phyloP scores from a whole-genome alignment of 148 eudicot genomes.

The Chenopodium berlandieri region DNA sequence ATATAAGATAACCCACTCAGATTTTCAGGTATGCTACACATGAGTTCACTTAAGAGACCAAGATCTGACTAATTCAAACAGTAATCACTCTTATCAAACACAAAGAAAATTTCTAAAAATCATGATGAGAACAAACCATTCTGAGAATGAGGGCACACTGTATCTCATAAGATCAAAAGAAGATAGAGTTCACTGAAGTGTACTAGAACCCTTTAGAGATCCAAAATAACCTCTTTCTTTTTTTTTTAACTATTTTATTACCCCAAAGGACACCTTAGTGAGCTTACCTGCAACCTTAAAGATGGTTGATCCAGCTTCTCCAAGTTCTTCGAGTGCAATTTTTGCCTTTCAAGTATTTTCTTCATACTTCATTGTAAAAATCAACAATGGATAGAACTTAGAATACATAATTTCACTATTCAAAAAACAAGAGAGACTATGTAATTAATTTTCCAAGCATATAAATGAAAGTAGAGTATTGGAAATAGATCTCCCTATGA shows the following conservation, averaged over 20 bases:
- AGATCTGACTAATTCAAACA: not conserved
- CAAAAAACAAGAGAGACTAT: not conserved
- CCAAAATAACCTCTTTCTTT: not conserved
- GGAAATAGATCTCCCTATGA: not conserved
- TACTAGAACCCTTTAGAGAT: not conserved
- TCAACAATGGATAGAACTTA: not conserved
- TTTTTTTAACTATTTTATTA: not conserved
- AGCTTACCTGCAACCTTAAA: constrained; percentile 65
- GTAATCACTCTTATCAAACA: not conserved
- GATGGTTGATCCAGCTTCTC: constrained; percentile 73
- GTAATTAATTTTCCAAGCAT: too few relatives aligned
- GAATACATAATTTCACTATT: constrained; percentile 3
- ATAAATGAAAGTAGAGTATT: not conserved
- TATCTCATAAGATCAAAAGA: not conserved
- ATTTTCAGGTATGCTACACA: not conserved
- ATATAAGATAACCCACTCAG: not conserved
- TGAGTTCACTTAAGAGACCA: not conserved
- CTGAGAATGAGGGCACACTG: not conserved
- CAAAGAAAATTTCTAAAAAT: not conserved
- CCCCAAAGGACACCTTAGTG: constrained; percentile 8
- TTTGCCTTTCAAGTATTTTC: constrained; percentile 65
- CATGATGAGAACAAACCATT: constrained; percentile 8
- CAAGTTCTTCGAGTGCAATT: constrained; percentile 72
- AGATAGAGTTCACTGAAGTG: not conserved
- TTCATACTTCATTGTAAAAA: constrained; percentile 51